Evolutionary conservation across 2,329 filamentous ascomycete species (phyloP).

Genomic region (Apiospora aurea): DNA sequence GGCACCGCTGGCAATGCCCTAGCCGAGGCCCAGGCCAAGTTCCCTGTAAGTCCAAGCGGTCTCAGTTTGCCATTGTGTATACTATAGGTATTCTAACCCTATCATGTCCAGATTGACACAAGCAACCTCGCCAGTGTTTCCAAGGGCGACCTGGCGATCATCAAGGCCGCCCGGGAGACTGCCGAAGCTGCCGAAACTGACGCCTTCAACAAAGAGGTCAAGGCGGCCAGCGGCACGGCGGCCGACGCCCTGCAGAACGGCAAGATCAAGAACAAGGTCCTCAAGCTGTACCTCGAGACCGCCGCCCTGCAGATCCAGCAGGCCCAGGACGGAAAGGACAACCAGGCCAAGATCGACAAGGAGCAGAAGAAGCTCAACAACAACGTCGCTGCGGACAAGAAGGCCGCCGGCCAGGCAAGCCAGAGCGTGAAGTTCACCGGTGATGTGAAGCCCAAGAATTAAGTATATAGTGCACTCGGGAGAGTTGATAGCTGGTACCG

Average conservation of each 20-base stretch:
- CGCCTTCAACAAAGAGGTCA: slow-evolving; percentile 61
- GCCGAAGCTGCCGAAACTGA: slow-evolving; percentile 62
- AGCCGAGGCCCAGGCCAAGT: slow-evolving; percentile 59
- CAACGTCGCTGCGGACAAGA: slow-evolving; percentile 53
- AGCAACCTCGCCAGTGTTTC: slow-evolving; percentile 55
- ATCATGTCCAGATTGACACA: slow-evolving; percentile 46
- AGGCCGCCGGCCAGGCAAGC: slow-evolving; percentile 44
- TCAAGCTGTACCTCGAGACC: slow-evolving; percentile 62
- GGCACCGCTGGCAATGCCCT: slow-evolving; percentile 61
- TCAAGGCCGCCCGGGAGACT: slow-evolving; percentile 55
- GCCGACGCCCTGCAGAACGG: slow-evolving; percentile 57
- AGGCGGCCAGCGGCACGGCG: slow-evolving; percentile 49
- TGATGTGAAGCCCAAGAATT: slow-evolving; percentile 27
- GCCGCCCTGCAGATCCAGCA: slow-evolving; percentile 58
- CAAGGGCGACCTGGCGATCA: slow-evolving; percentile 55
- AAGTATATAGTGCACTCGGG: not conserved
- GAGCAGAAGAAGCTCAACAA: slow-evolving; percentile 60
- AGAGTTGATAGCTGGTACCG: not conserved
- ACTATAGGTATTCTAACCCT: not conserved
- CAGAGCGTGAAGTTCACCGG: slow-evolving; percentile 45
- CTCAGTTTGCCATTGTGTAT: not conserved
- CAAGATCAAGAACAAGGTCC: slow-evolving; percentile 68
- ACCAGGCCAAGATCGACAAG: slow-evolving; percentile 50
- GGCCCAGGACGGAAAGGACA: slow-evolving; percentile 52
- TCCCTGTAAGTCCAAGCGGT: slow-evolving; percentile 50